Evolutionary conservation across 2,329 filamentous ascomycete species (phyloP), one percentile per base, ranked within the genome.

Genomic region (Bipolaris victoriae): DNA sequence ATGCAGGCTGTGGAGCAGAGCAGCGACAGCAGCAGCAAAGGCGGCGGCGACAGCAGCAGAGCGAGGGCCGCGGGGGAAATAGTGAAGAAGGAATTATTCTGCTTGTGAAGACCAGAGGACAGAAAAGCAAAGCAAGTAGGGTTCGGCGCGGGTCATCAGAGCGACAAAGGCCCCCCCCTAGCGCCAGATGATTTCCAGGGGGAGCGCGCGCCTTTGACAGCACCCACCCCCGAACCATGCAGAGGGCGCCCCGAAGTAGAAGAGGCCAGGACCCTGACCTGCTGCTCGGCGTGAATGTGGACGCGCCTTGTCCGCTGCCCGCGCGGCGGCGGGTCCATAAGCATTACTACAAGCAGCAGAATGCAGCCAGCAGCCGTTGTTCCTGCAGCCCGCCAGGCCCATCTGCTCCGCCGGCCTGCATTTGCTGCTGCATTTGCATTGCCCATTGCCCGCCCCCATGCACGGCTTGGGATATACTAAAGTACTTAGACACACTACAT

Each of bases 111-210:
- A 36, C 49, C 33, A 46, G 41, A 40, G 31, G 49, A 40, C 31
- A 46, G 39, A 24, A 29, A 44, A 15, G 41, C 24, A 39, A 39
- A 40, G 44, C 44, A 37, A 39, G 44, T 29, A 49, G 49, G 49
- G 31, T 41, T 33, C 37, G 36, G 49, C 40, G 54, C 50, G 54
- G 54, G 50, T 49, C 36, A 47, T 43, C 46, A 54, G 33, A 43
- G 58, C 55, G 58, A 57, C 55, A 54, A 44, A 50, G 44, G 55
- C 47, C 58, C 58, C 58, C 58, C 26, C 58, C 49, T 60, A 52
- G 58, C 58, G 54, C 49, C 41, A 24, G 11, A 52, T 49, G 15
- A 36, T 45, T 46, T 52, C 54, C 50, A 57, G 58, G 57, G 58
- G 54, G 43, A 26, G 43, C 26, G 24, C 43, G 43, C 44, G 54